Base-by-base conservation (phyloP, 495 filamentous ascomycete genomes). In the Apiosordaria backusii region DNA sequence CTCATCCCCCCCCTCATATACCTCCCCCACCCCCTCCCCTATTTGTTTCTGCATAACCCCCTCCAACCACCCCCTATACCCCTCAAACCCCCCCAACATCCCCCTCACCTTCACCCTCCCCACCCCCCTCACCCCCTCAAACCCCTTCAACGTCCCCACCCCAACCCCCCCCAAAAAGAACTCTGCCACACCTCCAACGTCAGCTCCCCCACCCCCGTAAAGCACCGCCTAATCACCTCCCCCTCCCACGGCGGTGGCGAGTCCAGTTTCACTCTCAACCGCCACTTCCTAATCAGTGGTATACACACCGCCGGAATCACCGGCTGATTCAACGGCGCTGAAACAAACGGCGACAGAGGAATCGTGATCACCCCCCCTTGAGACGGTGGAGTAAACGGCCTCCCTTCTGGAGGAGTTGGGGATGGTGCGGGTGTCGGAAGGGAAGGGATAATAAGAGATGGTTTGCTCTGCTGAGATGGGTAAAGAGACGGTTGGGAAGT, bases 151-250 rank as follows among this genome's bases (percentile, higher is more conserved):
- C 22, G 40, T 29, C 58, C 26, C 57, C 6, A 35, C 50, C 21
- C 26, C 26, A 40, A 63, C 59, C 61, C 73, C 19, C 25, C 65
- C 10, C 71, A 76, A 3, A 85, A 86, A 63, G 65, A 69, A 6
- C 75, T 78, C 19, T 84, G 65, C 61, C 57, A 67, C 45, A 25
- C 9, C 10, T 45, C 35, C 35, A 45, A 45, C 35, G 35, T 45
- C 35, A 45, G 10, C 13, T 45, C 35, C 13, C 35, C 35, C 35
- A 13, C 35, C 10, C 35, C 35, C 6, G 35, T 45, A 15, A 45
- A 45, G 2, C 10, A 7, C 35, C 16, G 9, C 9, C 9, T 45
- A 2, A 45, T 13, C 35, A 45, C 9, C 6, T 13, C 35, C 0
- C 3, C 35, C 0, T 7, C 10, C 35, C 35, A 45, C 35, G 35